A percentile compares a stretch with the other conserved stretches of the same genome.
Conservation (phyloP, 1,284 basidiomycete genomes). For the Trichosporon asahii region DNA sequence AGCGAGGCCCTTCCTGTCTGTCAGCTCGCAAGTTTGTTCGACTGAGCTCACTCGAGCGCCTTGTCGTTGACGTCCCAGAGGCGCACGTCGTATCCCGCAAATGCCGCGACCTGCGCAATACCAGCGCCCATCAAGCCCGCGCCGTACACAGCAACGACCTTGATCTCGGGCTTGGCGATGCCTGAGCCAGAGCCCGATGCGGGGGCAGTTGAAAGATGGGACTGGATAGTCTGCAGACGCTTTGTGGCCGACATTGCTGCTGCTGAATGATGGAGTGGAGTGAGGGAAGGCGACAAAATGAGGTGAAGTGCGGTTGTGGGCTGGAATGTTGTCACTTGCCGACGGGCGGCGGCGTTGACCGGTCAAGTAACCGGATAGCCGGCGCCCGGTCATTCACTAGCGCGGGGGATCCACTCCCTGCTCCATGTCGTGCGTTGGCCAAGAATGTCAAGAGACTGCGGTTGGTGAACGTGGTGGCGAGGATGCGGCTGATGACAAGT, state of each 20-base stretch:
- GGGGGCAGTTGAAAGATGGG: constrained; percentile 23
- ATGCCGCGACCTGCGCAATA: constrained; percentile 55
- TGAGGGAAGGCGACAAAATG: not conserved
- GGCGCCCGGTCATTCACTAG: not conserved
- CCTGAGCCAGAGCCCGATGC: not conserved
- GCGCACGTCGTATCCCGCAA: constrained; percentile 52
- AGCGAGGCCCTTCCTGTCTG: constrained; percentile 43
- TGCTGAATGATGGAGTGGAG: not conserved
- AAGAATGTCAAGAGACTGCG: no score
- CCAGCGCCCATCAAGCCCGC: constrained; percentile 57
- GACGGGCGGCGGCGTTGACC: not conserved
- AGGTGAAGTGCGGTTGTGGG: not conserved
- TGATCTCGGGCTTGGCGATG: constrained; percentile 26
- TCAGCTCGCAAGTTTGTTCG: not conserved
- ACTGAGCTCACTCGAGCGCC: constrained; percentile 35
- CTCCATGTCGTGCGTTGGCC: no score
- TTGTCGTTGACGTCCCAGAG: constrained; percentile 52
- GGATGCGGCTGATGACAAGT: no score
- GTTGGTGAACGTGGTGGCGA: no score
- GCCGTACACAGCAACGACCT: constrained; percentile 53
- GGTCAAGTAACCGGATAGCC: not conserved
- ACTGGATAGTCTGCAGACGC: constrained; percentile 15
- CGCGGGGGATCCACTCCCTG: not conserved
- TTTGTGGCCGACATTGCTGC: constrained; percentile 6
- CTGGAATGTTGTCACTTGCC: not conserved